These are phyloP conservation scores for Vitellaria paradoxa DNA, from an alignment of 179 eudicot genomes.

Conservation along the genomic window DNA sequence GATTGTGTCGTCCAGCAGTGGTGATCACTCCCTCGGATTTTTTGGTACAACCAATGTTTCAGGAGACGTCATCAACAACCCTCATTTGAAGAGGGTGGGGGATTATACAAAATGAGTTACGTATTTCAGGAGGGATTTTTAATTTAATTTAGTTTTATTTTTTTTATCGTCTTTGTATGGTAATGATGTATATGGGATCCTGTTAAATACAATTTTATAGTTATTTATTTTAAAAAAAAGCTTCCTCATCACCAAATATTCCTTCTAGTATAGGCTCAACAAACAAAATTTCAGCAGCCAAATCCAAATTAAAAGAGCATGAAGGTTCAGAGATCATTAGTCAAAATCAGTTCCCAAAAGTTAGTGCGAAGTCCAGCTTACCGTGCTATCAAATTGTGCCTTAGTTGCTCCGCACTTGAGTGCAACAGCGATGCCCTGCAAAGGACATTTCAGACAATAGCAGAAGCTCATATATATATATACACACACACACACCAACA, in stretches of 20 bases:
- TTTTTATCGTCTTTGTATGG: too few species aligned
- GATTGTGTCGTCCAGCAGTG: too few species aligned
- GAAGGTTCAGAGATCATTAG: neutral
- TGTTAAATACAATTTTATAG: too few species aligned
- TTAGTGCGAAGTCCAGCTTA: conserved; percentile 28
- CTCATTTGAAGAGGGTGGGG: too few species aligned
- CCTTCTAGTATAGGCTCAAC: neutral
- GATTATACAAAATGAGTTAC: too few species aligned
- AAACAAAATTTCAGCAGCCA: conserved; percentile 1
- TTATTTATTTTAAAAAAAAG: neutral
- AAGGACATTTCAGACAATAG: neutral
- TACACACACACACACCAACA: neutral
- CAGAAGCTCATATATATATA: neutral
- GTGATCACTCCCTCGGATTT: too few species aligned
- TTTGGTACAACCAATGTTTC: too few species aligned
- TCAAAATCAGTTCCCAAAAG: neutral
- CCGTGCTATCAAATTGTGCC: conserved; percentile 96
- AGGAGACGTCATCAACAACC: too few species aligned
- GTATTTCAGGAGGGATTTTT: too few species aligned
- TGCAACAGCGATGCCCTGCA: conserved; percentile 93
- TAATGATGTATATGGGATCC: too few species aligned
- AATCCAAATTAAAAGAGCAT: neutral
- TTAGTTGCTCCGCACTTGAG: conserved; percentile 98
- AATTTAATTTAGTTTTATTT: too few species aligned
- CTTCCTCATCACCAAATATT: neutral